These are phyloP conservation scores for Anthostomella pinea DNA, from an alignment of 2,329 filamentous ascomycete genomes.

Conservation along the genomic window DNA sequence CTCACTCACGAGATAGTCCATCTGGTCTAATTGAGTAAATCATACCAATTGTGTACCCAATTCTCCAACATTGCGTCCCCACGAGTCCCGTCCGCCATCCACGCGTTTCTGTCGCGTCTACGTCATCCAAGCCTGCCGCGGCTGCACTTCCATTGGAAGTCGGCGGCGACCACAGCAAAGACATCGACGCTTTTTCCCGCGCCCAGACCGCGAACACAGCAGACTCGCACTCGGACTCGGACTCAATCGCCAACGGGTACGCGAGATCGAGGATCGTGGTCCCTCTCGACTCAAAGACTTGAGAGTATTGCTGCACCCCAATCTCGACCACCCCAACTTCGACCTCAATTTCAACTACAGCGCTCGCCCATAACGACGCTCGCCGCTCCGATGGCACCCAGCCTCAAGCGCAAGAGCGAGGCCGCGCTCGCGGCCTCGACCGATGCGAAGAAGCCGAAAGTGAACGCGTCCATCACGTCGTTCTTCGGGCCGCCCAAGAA, in stretches of 20 bases:
- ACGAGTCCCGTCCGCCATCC: not conserved
- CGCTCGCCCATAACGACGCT: no score
- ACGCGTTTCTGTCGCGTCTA: slow-evolving; percentile 10
- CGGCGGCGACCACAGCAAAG: no score
- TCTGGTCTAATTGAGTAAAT: no score
- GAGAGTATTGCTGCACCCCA: no score
- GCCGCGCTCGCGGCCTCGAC: slow-evolving; percentile 39
- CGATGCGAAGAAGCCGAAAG: slow-evolving; percentile 68
- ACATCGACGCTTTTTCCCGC: no score
- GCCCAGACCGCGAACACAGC: no score
- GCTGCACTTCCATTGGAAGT: no score
- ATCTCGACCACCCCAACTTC: not conserved
- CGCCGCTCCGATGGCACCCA: no score
- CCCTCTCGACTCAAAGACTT: no score
- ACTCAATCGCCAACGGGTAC: no score
- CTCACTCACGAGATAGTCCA: no score
- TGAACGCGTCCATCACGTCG: slow-evolving; percentile 77
- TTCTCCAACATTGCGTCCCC: slow-evolving; percentile 3
- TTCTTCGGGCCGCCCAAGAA: slow-evolving; percentile 78
- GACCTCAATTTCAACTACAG: not conserved
- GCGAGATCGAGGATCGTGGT: no score
- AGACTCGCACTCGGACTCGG: slow-evolving; percentile 4
- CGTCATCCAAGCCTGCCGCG: slow-evolving; percentile 10
- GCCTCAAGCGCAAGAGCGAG: slow-evolving; percentile 65
- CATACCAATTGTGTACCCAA: slow-evolving; percentile 4